A percentile compares a stretch with the other conserved stretches of the same genome.
phyloP scores from a whole-genome alignment of 768 basidiomycete genomes.

The Suillus variegatus region DNA sequence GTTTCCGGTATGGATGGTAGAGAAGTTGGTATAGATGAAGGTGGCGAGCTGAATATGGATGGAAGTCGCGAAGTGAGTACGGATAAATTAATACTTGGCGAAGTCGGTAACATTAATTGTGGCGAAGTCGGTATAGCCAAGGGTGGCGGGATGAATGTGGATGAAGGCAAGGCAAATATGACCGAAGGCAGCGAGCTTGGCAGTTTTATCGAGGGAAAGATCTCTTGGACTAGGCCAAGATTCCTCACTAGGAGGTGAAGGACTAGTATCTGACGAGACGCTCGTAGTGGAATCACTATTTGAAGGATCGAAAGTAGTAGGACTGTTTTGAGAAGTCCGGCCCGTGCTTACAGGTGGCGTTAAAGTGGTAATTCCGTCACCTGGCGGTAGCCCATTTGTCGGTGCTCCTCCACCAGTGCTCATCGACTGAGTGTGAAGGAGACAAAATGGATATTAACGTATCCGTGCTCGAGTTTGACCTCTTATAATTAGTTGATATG shows the following conservation, averaged over 20 bases:
- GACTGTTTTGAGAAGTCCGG: background rate
- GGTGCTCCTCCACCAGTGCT: background rate
- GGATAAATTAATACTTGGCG: background rate
- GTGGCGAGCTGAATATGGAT: background rate
- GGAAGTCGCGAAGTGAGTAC: background rate
- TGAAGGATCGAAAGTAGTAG: background rate
- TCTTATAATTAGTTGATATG: conserved; percentile 6
- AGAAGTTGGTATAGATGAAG: background rate
- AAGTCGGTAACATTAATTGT: background rate
- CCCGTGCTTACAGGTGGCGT: background rate
- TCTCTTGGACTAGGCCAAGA: background rate
- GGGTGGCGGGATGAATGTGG: background rate
- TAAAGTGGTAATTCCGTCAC: too few species aligned
- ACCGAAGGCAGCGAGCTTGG: background rate
- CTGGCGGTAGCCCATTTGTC: background rate
- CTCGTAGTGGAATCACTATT: background rate
- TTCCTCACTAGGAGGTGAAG: background rate
- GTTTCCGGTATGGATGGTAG: background rate
- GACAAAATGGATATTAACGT: background rate
- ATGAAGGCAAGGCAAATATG: background rate
- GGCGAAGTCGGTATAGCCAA: background rate
- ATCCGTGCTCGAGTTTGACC: background rate
- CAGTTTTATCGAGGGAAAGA: background rate
- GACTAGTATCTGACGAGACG: background rate
- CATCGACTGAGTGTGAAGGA: background rate